Conservation (phyloP, 1,284 basidiomycete species). For the Serendipita sp. region DNA sequence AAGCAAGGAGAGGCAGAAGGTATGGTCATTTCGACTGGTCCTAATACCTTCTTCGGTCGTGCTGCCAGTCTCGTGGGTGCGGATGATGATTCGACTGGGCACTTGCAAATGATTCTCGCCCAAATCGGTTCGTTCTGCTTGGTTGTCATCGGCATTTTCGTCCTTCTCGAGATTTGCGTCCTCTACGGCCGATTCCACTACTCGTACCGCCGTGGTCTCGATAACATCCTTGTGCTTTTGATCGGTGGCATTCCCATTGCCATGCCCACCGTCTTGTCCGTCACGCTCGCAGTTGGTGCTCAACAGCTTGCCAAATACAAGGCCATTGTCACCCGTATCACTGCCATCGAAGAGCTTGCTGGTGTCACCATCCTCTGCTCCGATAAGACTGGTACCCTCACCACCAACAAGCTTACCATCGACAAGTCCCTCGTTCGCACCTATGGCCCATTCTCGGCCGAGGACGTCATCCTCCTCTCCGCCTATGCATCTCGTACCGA, state of each 20-base stretch:
- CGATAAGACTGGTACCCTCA: slow-evolving; percentile 94
- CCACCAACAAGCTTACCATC: slow-evolving; percentile 98
- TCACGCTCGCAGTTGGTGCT: slow-evolving; percentile 93
- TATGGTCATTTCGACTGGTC: slow-evolving; percentile 90
- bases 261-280: slow-evolving; percentile 93
- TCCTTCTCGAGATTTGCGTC: slow-evolving; percentile 77
- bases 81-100: slow-evolving; percentile 91
- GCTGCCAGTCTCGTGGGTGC: slow-evolving; percentile 90
- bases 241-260: slow-evolving; percentile 98
- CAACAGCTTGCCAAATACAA: slow-evolving; percentile 98
- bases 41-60: slow-evolving; percentile 93
- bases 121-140: slow-evolving; percentile 94
- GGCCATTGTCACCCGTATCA: slow-evolving; percentile 96
- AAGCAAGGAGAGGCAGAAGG: slow-evolving; percentile 96
- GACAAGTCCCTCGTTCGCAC: slow-evolving; percentile 86
- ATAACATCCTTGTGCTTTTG: slow-evolving; percentile 93
- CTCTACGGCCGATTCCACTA: slow-evolving; percentile 81
- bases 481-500: slow-evolving; percentile 95
- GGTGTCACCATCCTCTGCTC: slow-evolving; percentile 96
- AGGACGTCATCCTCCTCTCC: slow-evolving; percentile 84
- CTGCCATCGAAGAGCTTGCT: slow-evolving; percentile 91
- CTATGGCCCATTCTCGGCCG: slow-evolving; percentile 77
- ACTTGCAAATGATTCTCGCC: slow-evolving; percentile 94
- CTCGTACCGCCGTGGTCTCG: slow-evolving; percentile 83
- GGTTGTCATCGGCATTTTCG: slow-evolving; percentile 85